Evolutionary conservation across 1,139 yeast species (phyloP).

Genomic region (Yamadazyma atlantica): DNA sequence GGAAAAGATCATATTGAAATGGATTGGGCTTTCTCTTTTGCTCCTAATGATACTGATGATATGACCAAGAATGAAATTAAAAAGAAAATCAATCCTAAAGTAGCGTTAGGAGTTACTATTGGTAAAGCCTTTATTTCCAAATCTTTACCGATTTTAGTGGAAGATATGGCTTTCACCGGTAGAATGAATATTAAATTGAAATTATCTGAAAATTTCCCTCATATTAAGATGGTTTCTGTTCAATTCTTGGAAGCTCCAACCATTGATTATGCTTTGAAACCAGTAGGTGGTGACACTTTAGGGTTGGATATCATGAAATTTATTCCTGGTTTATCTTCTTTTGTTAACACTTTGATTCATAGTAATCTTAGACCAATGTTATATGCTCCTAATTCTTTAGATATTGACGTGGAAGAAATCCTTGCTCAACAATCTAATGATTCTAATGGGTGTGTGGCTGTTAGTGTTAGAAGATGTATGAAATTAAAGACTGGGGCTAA

Average conservation of each 20-base stretch:
- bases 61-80: conserved; percentile 75
- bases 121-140: conserved; percentile 79
- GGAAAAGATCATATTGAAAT: conserved; percentile 69
- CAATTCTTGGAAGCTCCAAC: conserved; percentile 76
- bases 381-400: conserved; percentile 80
- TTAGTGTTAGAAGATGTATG: conserved; percentile 55
- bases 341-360: conserved; percentile 69
- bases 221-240: conserved; percentile 66
- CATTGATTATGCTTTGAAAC: conserved; percentile 76
- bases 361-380: conserved; percentile 71
- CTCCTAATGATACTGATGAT: conserved; percentile 79
- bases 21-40: conserved; percentile 81
- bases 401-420: conserved; percentile 69
- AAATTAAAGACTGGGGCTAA: conserved; percentile 44
- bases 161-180: conserved; percentile 75
- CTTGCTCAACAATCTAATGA: conserved; percentile 63
- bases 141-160: conserved; percentile 72
- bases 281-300: conserved; percentile 84
- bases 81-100: conserved; percentile 73
- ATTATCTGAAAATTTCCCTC: conserved; percentile 67
- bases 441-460: conserved; percentile 66
- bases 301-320: conserved; percentile 83
- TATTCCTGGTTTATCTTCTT: conserved; percentile 75
- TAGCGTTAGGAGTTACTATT: conserved; percentile 72
- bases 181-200: conserved; percentile 65